Percentiles rank a stretch among this genome's conserved stretches.
These are phyloP conservation scores for Solanum hybrid DNA, from an alignment of 305 asterid genomes.

Conservation along the genomic window DNA sequence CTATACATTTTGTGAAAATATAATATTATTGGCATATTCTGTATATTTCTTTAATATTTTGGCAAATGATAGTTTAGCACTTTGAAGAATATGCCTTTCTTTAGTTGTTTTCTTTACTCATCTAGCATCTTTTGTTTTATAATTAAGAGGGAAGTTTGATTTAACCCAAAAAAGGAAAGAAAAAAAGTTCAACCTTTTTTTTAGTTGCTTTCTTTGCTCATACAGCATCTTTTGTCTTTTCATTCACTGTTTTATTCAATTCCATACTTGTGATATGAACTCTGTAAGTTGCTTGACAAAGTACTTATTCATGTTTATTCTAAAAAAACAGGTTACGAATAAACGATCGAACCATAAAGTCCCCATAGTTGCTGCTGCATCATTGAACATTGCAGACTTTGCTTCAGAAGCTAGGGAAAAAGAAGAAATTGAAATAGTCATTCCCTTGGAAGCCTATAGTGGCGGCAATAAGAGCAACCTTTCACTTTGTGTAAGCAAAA, in stretches of 20 bases:
- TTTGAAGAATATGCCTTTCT: slow-evolving; percentile 5
- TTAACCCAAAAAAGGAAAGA: neutral
- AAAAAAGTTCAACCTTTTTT: neutral
- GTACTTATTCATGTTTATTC: neutral
- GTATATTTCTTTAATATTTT: neutral
- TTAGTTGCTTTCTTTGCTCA: neutral
- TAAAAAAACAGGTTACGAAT: slow-evolving; percentile 30
- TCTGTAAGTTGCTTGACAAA: neutral
- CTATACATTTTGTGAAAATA: neutral
- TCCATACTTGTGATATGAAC: neutral
- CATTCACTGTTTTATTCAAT: neutral
- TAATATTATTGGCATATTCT: neutral
- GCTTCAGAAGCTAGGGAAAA: slow-evolving; percentile 26
- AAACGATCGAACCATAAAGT: slow-evolving; percentile 29
- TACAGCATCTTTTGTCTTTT: neutral
- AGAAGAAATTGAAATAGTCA: slow-evolving; percentile 19
- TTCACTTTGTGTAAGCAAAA: slow-evolving; percentile 9
- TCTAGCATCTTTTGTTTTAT: too few species aligned
- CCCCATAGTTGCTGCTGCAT: slow-evolving; percentile 29
- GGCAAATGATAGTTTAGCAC: neutral
- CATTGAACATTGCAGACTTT: slow-evolving; percentile 48
- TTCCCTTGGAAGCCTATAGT: slow-evolving; percentile 31
- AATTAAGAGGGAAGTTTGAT: neutral
- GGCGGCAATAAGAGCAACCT: neutral
- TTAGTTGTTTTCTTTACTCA: neutral